Conservation (phyloP, 306 rosid species). For the Vicia sativa region DNA sequence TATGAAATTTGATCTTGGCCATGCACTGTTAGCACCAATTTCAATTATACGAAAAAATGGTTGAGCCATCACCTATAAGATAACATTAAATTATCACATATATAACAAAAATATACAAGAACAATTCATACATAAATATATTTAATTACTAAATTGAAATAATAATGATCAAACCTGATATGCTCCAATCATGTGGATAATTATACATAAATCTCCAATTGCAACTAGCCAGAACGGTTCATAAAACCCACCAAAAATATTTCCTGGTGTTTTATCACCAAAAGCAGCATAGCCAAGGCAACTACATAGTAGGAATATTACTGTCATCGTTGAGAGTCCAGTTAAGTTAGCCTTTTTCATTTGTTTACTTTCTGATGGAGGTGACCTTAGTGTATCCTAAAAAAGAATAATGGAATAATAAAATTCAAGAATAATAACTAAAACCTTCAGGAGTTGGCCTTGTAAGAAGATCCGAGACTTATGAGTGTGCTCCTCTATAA, state of each 20-base stretch:
- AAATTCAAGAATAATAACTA: slow-evolving; percentile 1
- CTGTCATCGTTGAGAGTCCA: slow-evolving; percentile 56
- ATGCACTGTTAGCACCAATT: slow-evolving; percentile 47
- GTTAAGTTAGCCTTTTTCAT: slow-evolving; percentile 64
- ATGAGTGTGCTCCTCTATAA: not conserved
- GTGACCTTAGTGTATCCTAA: slow-evolving; percentile 70
- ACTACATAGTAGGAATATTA: slow-evolving; percentile 50
- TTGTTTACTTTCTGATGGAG: slow-evolving; percentile 73
- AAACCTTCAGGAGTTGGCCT: not conserved
- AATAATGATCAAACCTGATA: slow-evolving; percentile 54
- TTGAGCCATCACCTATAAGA: slow-evolving; percentile 56
- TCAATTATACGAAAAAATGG: slow-evolving; percentile 55
- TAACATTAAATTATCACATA: not conserved
- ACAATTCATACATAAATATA: not conserved
- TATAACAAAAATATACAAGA: not conserved
- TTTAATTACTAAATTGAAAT: no score
- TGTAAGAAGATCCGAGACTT: not conserved
- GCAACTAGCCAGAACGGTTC: slow-evolving; percentile 65
- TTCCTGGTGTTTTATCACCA: slow-evolving; percentile 62
- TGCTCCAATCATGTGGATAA: slow-evolving; percentile 45
- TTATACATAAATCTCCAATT: slow-evolving; percentile 50
- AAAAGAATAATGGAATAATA: not conserved
- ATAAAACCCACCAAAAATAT: slow-evolving; percentile 59
- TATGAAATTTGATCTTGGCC: slow-evolving; percentile 61
- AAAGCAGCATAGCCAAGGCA: slow-evolving; percentile 32